phyloP scores from a whole-genome alignment of 371 early-diverging fungal species.

The Catenaria anguillulae region DNA sequence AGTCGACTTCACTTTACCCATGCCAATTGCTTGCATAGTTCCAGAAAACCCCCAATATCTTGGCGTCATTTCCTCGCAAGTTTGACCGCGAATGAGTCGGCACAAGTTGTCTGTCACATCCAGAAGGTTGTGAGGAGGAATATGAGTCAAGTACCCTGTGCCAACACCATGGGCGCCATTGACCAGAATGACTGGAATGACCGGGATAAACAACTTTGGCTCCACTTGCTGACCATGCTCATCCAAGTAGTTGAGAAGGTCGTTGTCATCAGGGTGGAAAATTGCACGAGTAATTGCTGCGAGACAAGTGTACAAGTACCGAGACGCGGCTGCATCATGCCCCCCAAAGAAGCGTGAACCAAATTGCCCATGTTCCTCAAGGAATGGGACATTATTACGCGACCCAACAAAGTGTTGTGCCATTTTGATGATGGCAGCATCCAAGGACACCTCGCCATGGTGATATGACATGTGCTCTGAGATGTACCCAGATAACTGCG shows the following conservation, averaged over 20 bases:
- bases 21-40: background rate
- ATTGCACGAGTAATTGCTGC: slow-evolving; percentile 63
- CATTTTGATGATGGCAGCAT: slow-evolving; percentile 82
- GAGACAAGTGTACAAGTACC: slow-evolving; percentile 93
- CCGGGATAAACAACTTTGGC: slow-evolving; percentile 95
- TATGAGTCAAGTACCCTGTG: slow-evolving; percentile 81
- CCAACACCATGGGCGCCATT: slow-evolving; percentile 99
- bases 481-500: slow-evolving; percentile 91
- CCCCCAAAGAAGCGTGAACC: slow-evolving; percentile 95
- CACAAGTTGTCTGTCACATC: slow-evolving; percentile 84
- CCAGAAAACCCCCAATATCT: slow-evolving; percentile 91
- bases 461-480: slow-evolving; percentile 92
- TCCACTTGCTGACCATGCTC: slow-evolving; percentile 95
- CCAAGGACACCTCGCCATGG: slow-evolving; percentile 91
- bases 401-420: slow-evolving; percentile 98
- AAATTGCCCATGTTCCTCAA: slow-evolving; percentile 92
- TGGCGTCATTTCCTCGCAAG: slow-evolving; percentile 67
- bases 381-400: slow-evolving; percentile 91
- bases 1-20: slow-evolving; percentile 48
- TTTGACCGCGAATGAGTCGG: slow-evolving; percentile 67
- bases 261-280: slow-evolving; percentile 81
- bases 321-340: slow-evolving; percentile 93
- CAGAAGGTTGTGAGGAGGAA: slow-evolving; percentile 77
- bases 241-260: slow-evolving; percentile 69
- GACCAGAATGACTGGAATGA: slow-evolving; percentile 92